These are phyloP conservation scores for Podaxis pistillaris DNA, from an alignment of 768 basidiomycete species.

Conservation along the genomic window DNA sequence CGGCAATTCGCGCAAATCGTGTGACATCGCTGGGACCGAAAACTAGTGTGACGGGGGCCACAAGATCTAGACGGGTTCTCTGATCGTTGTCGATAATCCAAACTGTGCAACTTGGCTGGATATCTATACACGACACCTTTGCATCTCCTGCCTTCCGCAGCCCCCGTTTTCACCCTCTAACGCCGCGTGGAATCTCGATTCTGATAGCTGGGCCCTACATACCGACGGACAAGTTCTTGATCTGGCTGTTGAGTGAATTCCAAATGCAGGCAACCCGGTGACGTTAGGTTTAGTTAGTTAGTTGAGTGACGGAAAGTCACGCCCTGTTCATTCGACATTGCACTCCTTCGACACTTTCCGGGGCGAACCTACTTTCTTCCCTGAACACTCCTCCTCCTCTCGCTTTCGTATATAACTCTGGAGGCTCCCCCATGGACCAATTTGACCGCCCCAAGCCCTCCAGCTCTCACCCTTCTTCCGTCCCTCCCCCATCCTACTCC, in stretches of 20 bases:
- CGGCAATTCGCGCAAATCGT: background rate
- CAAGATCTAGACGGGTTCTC: background rate
- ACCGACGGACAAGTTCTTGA: background rate
- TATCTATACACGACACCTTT: background rate
- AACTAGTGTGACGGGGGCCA: background rate
- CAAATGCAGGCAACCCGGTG: slow-evolving; percentile 2
- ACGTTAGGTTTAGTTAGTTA: background rate
- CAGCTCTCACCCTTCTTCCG: slow-evolving; percentile 8
- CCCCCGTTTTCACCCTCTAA: background rate
- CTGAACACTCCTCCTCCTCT: slow-evolving; percentile 16
- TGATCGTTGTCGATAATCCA: too few relatives aligned
- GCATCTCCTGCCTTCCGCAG: background rate
- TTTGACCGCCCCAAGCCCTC: slow-evolving; percentile 25
- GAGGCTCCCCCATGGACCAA: slow-evolving; percentile 33
- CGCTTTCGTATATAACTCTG: slow-evolving; percentile 14
- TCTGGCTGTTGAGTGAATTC: background rate
- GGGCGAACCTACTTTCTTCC: slow-evolving; percentile 10
- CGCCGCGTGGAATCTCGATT: background rate
- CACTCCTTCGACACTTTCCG: slow-evolving; percentile 4
- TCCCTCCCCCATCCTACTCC: slow-evolving; percentile 19
- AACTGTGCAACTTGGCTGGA: background rate
- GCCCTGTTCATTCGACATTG: background rate
- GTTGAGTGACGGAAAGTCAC: slow-evolving; percentile 3
- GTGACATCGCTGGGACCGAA: background rate
- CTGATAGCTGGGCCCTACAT: background rate